phyloP scores from a whole-genome alignment of 371 early-diverging fungal species.

The Zopfochytrium polystomum region DNA sequence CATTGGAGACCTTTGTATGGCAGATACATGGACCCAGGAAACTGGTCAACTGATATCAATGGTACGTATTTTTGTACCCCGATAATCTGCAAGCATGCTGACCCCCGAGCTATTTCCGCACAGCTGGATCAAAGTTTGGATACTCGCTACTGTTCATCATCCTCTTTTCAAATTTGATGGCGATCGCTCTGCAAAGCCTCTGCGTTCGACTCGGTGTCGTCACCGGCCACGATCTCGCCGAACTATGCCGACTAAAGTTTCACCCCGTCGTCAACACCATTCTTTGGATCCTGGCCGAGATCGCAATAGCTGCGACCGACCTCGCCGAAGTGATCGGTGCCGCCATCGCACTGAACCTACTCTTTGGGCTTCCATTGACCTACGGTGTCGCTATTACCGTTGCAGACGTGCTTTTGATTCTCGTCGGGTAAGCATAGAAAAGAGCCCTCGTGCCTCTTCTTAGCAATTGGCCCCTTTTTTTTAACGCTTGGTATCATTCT shows the following conservation, averaged over 20 bases:
- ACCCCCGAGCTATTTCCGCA: neutral
- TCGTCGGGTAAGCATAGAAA: slow-evolving; percentile 42
- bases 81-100: neutral
- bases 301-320: slow-evolving; percentile 56
- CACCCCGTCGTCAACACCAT: slow-evolving; percentile 57
- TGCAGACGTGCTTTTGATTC: slow-evolving; percentile 71
- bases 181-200: slow-evolving; percentile 72
- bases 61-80: slow-evolving; percentile 18
- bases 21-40: slow-evolving; percentile 24
- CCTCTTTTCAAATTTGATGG: slow-evolving; percentile 72
- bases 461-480: neutral
- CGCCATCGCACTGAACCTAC: slow-evolving; percentile 74
- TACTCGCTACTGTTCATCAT: slow-evolving; percentile 72
- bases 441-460: neutral
- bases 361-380: slow-evolving; percentile 67
- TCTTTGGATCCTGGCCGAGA: slow-evolving; percentile 67
- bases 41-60: slow-evolving; percentile 43
- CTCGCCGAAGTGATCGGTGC: slow-evolving; percentile 83
- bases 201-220: slow-evolving; percentile 76
- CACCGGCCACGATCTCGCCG: slow-evolving; percentile 69
- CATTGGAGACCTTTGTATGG: slow-evolving; percentile 4
- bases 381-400: slow-evolving; percentile 76
- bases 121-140: slow-evolving; percentile 68
- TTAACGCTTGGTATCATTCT: neutral
- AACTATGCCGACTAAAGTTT: slow-evolving; percentile 60